These are phyloP conservation scores for Coix lacrymajobi DNA, from an alignment of 176 grass and related monocot genomes.

Conservation along the genomic window DNA sequence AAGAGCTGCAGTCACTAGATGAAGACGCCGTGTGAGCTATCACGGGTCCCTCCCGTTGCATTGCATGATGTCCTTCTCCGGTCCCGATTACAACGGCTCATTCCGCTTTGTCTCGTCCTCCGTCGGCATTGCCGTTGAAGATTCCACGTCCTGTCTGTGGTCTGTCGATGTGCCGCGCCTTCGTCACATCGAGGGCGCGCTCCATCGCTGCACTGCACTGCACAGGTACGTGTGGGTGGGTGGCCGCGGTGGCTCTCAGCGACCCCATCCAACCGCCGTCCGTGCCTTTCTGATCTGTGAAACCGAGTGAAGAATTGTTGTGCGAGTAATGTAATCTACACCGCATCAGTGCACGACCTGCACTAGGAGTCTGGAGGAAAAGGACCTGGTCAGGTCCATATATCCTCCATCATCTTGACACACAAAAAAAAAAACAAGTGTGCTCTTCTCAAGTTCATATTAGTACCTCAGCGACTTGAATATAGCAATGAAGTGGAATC, in stretches of 20 bases:
- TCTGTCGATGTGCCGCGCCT: background rate
- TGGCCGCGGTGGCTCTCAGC: too few species aligned
- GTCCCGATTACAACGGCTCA: background rate
- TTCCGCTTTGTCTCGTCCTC: background rate
- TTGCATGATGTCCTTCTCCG: background rate
- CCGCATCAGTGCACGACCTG: too few species aligned
- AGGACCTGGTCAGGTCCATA: too few species aligned
- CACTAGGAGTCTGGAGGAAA: too few species aligned
- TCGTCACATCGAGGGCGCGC: background rate
- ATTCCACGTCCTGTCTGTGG: background rate
- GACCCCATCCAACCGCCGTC: too few species aligned
- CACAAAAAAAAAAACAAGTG: background rate
- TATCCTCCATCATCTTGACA: too few species aligned
- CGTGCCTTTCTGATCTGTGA: too few species aligned
- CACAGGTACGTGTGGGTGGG: background rate
- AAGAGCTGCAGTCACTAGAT: too few species aligned
- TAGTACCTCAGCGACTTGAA: background rate
- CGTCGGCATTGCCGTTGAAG: background rate
- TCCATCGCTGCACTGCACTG: background rate
- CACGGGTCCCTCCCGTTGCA: too few species aligned
- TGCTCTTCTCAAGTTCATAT: background rate
- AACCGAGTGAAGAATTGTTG: background rate
- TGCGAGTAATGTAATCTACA: background rate
- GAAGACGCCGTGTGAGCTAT: too few species aligned
- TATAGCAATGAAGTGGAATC: background rate